A percentile compares a stretch with the other conserved stretches of the same genome.
These are phyloP conservation scores for Globisporangium polare DNA, from an alignment of 352 stramenopile species.

Conservation along the genomic window DNA sequence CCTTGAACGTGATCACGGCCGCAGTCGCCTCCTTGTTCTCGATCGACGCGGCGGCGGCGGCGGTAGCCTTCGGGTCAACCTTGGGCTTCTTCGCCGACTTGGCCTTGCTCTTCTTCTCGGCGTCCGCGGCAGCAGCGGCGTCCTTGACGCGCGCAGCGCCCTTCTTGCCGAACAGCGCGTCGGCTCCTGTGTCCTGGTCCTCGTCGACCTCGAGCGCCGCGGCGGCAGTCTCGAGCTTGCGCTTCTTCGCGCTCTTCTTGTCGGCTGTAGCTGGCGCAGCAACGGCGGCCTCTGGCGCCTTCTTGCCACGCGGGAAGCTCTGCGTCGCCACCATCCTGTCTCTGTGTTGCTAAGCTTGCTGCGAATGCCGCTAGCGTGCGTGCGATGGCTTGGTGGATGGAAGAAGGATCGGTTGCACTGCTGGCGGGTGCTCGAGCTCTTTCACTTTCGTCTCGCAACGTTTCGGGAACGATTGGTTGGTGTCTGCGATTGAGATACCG, in stretches of 20 bases:
- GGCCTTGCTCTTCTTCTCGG: slow-evolving; percentile 25
- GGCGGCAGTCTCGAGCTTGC: slow-evolving; percentile 32
- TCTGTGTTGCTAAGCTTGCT: neutral
- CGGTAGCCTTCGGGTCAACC: slow-evolving; percentile 10
- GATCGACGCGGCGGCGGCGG: slow-evolving; percentile 8
- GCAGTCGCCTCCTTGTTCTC: slow-evolving; percentile 30
- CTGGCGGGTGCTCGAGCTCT: too few species aligned
- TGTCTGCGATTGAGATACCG: neutral
- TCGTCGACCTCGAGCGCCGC: slow-evolving; percentile 24
- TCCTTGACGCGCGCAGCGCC: slow-evolving; percentile 27
- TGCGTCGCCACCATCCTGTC: slow-evolving; percentile 28
- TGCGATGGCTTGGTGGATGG: neutral
- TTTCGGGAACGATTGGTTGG: slow-evolving; percentile 13
- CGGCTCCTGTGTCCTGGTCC: slow-evolving; percentile 28
- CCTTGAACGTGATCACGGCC: slow-evolving; percentile 61
- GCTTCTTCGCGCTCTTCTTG: slow-evolving; percentile 35
- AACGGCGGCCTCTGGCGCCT: slow-evolving; percentile 16
- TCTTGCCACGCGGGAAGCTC: slow-evolving; percentile 76
- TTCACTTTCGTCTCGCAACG: too few species aligned
- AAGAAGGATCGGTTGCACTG: slow-evolving; percentile 7
- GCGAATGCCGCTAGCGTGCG: neutral
- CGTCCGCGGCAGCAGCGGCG: slow-evolving; percentile 14
- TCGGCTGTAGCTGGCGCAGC: slow-evolving; percentile 5
- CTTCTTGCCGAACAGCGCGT: slow-evolving; percentile 79
- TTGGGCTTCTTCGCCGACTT: slow-evolving; percentile 24